Base-by-base conservation (phyloP, 768 basidiomycete genomes). In the Termitomyces sp. region DNA sequence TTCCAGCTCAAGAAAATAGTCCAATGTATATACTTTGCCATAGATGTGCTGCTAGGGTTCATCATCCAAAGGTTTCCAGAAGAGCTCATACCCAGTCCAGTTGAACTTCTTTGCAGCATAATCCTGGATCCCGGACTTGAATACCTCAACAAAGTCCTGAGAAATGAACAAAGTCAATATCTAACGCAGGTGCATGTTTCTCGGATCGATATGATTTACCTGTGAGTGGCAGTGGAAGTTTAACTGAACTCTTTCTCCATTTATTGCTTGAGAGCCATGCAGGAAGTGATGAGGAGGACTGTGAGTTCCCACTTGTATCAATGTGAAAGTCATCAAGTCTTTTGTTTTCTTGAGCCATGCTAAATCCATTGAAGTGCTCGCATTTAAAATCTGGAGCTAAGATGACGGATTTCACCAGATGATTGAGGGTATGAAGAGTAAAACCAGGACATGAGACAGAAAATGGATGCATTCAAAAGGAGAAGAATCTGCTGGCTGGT, bases 371-470 rank as follows among this genome's bases (percentile, higher is more conserved):
- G 38, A 52, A 44, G 32, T 52, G 40, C 4, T 33, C 12, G 9
- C 12, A 13, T 1, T 32, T 20, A 23, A 52, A 52, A 23, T 52
- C 29, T 23, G 44, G 44, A 20, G 35, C 52, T 11, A 46, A 33
- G 12, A 53, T 46, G 0, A 53, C 44, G 7, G 23, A 5, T 5
- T 46, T 22, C 2, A 53, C 35, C 25, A 47, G 44, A 18, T 40
- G 18, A 40, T 54, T 23, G 3, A 54, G 36, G 10, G 44, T 16
- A 2, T 16, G 25, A 38, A 54, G 53, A 31, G 31, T 54, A 54
- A 35, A 38, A 47, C 53, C 53, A 54, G 15, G 36, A 40, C 52
- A 46, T 53, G 43, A 53, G 44, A 7, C 22, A 22, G 31, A 38
- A 53, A 5, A 53, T 38, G 10, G 44, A 46, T 33, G 32, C 32